Evolutionary conservation across 2,329 filamentous ascomycete genomes (phyloP).

Genomic region (Fonsecaea monophora): DNA sequence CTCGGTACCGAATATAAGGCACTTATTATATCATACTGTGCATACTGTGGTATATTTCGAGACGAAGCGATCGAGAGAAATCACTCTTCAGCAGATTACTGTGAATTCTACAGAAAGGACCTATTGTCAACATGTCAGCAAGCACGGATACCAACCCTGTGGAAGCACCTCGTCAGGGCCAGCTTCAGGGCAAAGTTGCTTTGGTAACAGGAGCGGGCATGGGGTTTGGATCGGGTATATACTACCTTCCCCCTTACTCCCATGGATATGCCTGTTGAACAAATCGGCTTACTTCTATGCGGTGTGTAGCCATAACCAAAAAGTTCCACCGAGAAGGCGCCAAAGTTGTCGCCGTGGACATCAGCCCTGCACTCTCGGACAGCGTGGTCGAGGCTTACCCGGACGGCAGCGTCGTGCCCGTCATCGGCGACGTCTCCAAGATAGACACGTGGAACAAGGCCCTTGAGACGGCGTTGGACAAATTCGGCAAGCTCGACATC

Average conservation of each 20-base stretch:
- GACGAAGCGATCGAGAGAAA: neutral
- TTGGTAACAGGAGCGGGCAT: conserved; percentile 54
- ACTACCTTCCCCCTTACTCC: neutral
- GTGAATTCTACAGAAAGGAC: neutral
- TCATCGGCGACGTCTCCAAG: conserved; percentile 31
- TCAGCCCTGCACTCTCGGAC: conserved; percentile 25
- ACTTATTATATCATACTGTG: neutral
- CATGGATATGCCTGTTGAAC: neutral
- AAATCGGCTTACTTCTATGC: neutral
- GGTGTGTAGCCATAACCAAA: conserved; percentile 45
- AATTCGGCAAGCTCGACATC: conserved; percentile 58
- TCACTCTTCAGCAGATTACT: neutral
- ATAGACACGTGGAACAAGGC: conserved; percentile 40
- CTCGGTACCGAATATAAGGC: neutral
- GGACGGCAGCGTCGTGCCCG: conserved; percentile 28
- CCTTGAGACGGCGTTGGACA: conserved; percentile 50
- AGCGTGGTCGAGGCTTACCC: conserved; percentile 33
- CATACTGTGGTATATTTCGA: neutral
- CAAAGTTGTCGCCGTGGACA: conserved; percentile 45
- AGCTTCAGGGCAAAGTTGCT: conserved; percentile 50
- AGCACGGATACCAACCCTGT: neutral
- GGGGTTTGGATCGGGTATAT: conserved; percentile 46
- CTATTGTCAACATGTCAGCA: neutral
- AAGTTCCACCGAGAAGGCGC: conserved; percentile 48
- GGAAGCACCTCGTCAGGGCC: conserved; percentile 7